Base-by-base conservation (phyloP, 805 yeast genomes). In the Isabelozyma pseudorhagii region DNA sequence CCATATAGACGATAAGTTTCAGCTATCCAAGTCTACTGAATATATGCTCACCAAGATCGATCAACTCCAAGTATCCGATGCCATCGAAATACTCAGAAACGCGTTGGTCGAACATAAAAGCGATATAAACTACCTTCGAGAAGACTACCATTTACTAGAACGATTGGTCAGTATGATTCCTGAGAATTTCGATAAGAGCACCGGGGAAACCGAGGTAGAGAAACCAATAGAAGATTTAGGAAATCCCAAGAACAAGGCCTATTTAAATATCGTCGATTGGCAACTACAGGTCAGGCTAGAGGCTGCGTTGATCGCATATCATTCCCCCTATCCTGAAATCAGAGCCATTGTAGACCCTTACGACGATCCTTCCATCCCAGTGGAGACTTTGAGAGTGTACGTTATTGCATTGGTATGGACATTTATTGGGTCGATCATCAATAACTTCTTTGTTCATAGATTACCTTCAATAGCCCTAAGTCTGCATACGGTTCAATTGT, bases 271-370 rank as follows among this genome's bases (percentile, higher is more conserved):
- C 6, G 50, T 56, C 4, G 74, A 71, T 52, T 71, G 75, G 74
- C 54, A 58, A 4, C 55, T 71, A 46, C 74, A 71, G 48, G 61
- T 63, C 8, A 56, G 65, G 46, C 46, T 69, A 14, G 77, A 73
- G 50, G 77, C 78, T 1, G 64, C 68, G 0, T 56, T 73, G 46
- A 63, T 73, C 40, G 68, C 66, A 18, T 72, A 52, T 53, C 72
- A 69, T 58, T 71, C 76, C 0, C 77, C 77, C 2, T 72, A 72
- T 50, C 72, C 75, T 2, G 77, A 71, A 50, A 63, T 71, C 5
- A 55, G 76, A 53, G 63, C 75, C 3, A 68, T 71, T 17, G 67
- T 73, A 1, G 74, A 71, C 43, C 74, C 75, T 4, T 67, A 52
- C 48, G 76, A 71, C 49, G 75, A 71, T 49, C 64, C 68, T 1